Evolutionary conservation across 2,329 filamentous ascomycete species (phyloP).

Genomic region (Dryadomyces quercus-mongolicae): DNA sequence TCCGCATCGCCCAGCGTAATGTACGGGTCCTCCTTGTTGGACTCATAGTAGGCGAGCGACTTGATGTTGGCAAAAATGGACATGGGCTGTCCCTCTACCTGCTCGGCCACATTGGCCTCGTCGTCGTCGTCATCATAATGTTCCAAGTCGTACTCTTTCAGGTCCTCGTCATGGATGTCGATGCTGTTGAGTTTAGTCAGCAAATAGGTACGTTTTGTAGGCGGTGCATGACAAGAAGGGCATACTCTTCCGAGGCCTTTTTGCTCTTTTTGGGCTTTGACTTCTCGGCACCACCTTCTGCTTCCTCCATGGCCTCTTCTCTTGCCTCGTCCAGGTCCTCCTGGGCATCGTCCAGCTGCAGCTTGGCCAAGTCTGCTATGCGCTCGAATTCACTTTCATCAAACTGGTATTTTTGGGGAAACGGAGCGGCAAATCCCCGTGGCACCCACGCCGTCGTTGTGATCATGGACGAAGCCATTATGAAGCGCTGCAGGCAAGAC

Average conservation of each 20-base stretch:
- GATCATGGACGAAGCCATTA: slow-evolving; percentile 49
- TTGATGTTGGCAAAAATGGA: slow-evolving; percentile 94
- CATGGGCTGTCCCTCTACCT: slow-evolving; percentile 46
- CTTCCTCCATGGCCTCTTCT: slow-evolving; percentile 11
- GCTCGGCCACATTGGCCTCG: slow-evolving; percentile 45
- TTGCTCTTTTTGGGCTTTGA: slow-evolving; percentile 15
- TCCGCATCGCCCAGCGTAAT: slow-evolving; percentile 68
- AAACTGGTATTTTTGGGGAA: slow-evolving; percentile 62
- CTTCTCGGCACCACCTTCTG: neutral
- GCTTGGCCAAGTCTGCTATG: slow-evolving; percentile 61
- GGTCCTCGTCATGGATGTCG: slow-evolving; percentile 62
- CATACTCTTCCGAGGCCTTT: slow-evolving; percentile 25
- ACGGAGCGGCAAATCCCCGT: slow-evolving; percentile 63
- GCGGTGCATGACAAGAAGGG: slow-evolving; percentile 6
- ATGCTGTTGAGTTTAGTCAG: slow-evolving; percentile 21
- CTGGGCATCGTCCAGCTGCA: slow-evolving; percentile 84
- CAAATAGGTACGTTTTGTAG: too few relatives aligned
- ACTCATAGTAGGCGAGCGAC: slow-evolving; percentile 84
- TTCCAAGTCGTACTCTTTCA: slow-evolving; percentile 93
- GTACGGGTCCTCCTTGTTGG: slow-evolving; percentile 91
- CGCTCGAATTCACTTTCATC: slow-evolving; percentile 65
- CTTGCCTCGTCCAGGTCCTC: slow-evolving; percentile 69
- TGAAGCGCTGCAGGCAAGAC: neutral
- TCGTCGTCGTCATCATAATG: slow-evolving; percentile 82
- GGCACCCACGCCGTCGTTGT: slow-evolving; percentile 67